Evolutionary conservation across 129 eudicot genomes (phyloP), one percentile per base, ranked within the genome.

Genomic region (Helichrysum umbraculigerum): DNA sequence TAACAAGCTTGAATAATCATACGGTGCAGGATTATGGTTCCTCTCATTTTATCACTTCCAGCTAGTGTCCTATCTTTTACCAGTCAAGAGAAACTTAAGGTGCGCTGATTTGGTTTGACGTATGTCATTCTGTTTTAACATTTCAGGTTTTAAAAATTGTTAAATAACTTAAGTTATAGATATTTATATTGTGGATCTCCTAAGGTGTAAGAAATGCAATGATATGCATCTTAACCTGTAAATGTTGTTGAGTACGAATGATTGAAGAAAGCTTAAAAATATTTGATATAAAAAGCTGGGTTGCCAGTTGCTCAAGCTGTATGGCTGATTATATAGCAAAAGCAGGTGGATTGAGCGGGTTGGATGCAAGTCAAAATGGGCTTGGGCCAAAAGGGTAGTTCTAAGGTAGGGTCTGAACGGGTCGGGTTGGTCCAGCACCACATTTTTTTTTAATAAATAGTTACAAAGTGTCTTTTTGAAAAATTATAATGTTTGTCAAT

Each of bases 41-140:
- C 98, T 75, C 81, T 94, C 33, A 81, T 94, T 69, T 84, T 85
- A 64, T 93, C 98, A 68, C 87, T 91, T 85, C 97, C 96, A 70
- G 84, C 96, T 57, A 85, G 91, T 4, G 98, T 94, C 78, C 72
- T 94, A 58, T 94, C 98, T 17, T 79, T 85, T 71, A 84, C 96
- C 71, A 79, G 66, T 72, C 80, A 84, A 37, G 97, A 91, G 70
- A 88, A 84, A 79, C 86, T 93, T 39, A 91, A 91, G 96, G 98
- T 93, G 72, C 71, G 35, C 39, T 50, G 11, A 41, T 57, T 58
- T 78, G 35, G 7, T 22, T 79, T 3, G 52, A 30, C 29, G 8
- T 50, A 28, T 74, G 47, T 66, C 57, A 52, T 54, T 16, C 22
- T 28, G 17, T 25, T 62, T 15, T 29, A 12, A 54, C 14, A 0